Conservation (phyloP, 768 basidiomycete species). For the Tylopilus sp. region DNA sequence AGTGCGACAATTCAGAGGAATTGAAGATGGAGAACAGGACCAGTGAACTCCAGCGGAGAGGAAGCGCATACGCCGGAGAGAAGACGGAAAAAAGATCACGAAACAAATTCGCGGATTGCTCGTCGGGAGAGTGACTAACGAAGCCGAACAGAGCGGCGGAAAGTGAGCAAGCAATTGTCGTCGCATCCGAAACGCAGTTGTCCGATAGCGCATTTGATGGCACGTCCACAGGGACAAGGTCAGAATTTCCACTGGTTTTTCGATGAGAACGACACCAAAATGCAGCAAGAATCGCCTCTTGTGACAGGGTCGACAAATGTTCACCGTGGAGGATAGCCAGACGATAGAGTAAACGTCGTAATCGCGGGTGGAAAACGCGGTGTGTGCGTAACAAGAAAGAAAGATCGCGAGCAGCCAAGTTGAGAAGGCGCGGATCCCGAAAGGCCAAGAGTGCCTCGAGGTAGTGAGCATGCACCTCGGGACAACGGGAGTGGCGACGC, state of each 20-base stretch:
- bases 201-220: neutral
- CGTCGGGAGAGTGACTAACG: neutral
- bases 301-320: conserved; percentile 25
- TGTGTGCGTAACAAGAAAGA: conserved; percentile 32
- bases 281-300: conserved; percentile 34
- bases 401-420: conserved; percentile 35
- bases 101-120: neutral
- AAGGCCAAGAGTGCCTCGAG: conserved; percentile 38
- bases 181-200: conserved; percentile 4
- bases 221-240: neutral
- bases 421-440: conserved; percentile 25
- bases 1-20: neutral
- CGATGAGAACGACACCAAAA: conserved; percentile 34
- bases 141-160: conserved; percentile 11
- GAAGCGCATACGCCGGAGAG: conserved; percentile 26
- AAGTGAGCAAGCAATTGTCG: conserved; percentile 12
- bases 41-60: conserved; percentile 43
- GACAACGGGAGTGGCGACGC: conserved; percentile 33
- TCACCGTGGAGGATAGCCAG: conserved; percentile 31
- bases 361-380: conserved; percentile 31
- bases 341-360: conserved; percentile 43
- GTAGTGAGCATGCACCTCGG: conserved; percentile 47
- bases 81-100: conserved; percentile 22
- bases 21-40: conserved; percentile 36
- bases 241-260: neutral